Conservation (phyloP, 2,329 filamentous ascomycete genomes). For the Botrytis deweyae region DNA sequence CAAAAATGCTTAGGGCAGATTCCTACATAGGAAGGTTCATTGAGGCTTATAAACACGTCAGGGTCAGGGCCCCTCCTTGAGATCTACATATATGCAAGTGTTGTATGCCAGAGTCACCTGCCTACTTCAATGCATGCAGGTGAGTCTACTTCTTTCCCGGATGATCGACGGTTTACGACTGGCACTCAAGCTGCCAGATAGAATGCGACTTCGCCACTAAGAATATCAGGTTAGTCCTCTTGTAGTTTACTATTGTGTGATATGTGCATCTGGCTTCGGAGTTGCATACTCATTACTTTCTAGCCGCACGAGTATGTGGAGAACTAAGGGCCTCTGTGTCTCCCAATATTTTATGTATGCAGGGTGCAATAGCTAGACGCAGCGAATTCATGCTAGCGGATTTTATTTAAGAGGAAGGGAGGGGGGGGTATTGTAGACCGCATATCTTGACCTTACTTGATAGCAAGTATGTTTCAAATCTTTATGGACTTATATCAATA, state of each 20-base stretch:
- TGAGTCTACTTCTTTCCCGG: background rate
- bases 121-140: background rate
- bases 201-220: background rate
- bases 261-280: background rate
- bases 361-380: background rate
- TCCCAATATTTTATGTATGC: background rate
- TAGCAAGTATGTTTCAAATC: background rate
- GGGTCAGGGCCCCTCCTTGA: background rate
- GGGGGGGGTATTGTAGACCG: slow-evolving; percentile 4
- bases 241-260: background rate
- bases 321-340: background rate
- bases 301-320: background rate
- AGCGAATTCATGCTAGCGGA: background rate
- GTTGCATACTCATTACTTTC: background rate
- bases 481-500: background rate
- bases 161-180: background rate
- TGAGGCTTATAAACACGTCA: slow-evolving; percentile 1
- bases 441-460: background rate
- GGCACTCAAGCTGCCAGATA: background rate
- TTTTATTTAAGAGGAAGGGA: too few relatives aligned
- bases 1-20: background rate
- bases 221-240: background rate
- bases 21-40: background rate
- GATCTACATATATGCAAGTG: background rate
- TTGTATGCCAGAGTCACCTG: background rate